A percentile compares a stretch with the other conserved stretches of the same genome.
Evolutionary conservation across 169 alveolate species (phyloP).

Genomic region (Cardiosporidium cionae): DNA sequence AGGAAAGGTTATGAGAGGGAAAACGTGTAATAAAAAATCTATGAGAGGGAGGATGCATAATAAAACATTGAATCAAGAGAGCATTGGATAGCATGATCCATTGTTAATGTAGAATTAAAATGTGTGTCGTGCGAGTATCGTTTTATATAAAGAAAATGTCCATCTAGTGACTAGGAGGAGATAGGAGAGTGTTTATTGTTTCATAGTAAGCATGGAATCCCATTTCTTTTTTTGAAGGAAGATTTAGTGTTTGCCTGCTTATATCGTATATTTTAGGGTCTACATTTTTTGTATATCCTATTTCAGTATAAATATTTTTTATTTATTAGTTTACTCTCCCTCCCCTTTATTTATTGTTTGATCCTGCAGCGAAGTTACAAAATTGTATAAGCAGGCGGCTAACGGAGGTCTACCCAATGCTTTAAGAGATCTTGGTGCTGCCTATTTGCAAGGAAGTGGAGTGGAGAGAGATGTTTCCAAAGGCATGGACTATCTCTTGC

Average conservation of each 20-base stretch:
- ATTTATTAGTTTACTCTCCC: no score
- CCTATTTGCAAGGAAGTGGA: slow-evolving; percentile 6
- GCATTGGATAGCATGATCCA: no score
- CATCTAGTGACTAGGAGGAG: background rate
- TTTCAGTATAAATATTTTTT: background rate
- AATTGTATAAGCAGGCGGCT: background rate
- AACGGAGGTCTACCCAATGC: slow-evolving; percentile 1
- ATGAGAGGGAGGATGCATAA: no score
- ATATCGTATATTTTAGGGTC: background rate
- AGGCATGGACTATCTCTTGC: slow-evolving; percentile 2
- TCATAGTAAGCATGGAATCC: background rate
- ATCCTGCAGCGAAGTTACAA: background rate
- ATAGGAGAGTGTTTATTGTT: background rate
- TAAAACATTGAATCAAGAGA: no score
- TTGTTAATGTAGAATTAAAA: no score
- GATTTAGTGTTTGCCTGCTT: background rate
- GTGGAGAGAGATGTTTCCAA: background rate
- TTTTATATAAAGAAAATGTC: no score
- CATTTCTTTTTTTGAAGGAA: background rate
- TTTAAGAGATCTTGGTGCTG: slow-evolving; percentile 4
- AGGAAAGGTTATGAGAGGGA: no score
- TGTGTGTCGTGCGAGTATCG: no score
- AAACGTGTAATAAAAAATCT: no score
- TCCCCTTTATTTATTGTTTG: background rate
- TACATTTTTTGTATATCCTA: background rate